Evolutionary conservation across 192 early-diverging fungal genomes (phyloP).

Genomic region (Coemansia sp.): DNA sequence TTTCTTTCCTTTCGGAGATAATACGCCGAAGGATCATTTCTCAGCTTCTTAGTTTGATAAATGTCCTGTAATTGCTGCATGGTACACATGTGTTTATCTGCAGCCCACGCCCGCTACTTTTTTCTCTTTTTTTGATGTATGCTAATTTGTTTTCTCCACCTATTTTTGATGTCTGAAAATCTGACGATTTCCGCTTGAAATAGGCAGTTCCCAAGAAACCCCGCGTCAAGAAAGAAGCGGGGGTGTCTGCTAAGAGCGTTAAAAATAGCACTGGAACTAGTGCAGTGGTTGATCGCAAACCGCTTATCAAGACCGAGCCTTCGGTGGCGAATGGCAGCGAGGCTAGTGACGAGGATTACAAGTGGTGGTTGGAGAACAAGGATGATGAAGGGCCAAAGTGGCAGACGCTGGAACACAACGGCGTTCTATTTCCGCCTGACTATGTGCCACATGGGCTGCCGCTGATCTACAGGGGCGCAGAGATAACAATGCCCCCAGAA

Average conservation of each 20-base stretch:
- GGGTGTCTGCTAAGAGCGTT: background rate
- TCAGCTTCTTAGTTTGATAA: background rate
- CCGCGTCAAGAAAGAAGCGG: constrained; percentile 19
- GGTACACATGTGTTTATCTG: background rate
- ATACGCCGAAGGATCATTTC: background rate
- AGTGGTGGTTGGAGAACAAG: constrained; percentile 71
- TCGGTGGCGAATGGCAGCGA: constrained; percentile 30
- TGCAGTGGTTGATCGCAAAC: constrained; percentile 27
- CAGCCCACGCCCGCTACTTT: background rate
- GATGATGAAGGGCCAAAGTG: constrained; percentile 74
- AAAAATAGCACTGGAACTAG: constrained; percentile 10
- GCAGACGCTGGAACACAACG: constrained; percentile 82
- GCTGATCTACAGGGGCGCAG: constrained; percentile 81
- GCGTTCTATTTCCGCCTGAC: constrained; percentile 85
- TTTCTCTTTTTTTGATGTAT: background rate
- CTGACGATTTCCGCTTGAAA: background rate
- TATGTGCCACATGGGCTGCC: constrained; percentile 88
- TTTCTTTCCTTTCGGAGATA: background rate
- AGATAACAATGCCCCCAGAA: constrained; percentile 63
- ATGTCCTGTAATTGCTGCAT: background rate
- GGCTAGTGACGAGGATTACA: constrained; percentile 59
- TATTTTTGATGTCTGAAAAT: background rate
- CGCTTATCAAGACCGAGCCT: constrained; percentile 43
- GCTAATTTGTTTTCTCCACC: background rate
- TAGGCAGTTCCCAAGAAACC: constrained; percentile 15